phyloP scores from a whole-genome alignment of 2,329 filamentous ascomycete species.

The Claviceps humidiphila region DNA sequence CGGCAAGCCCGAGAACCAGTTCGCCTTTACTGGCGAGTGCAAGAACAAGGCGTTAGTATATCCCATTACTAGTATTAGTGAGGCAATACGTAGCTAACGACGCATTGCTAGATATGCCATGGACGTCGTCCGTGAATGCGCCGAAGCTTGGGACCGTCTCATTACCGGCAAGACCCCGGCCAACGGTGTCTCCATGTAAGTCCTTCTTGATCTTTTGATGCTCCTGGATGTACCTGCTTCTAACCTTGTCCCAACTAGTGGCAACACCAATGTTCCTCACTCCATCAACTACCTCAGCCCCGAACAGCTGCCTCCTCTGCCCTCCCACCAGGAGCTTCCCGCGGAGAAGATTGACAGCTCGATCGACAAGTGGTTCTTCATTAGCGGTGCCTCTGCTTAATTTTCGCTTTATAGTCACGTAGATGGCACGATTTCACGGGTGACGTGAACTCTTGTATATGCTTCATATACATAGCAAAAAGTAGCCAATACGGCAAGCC shows the following conservation, averaged over 20 bases:
- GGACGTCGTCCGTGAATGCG: constrained; percentile 90
- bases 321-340: constrained; percentile 62
- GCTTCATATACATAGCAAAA: background rate
- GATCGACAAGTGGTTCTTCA: constrained; percentile 99
- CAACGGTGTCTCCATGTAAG: constrained; percentile 72
- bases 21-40: constrained; percentile 99
- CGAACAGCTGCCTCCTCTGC: constrained; percentile 62
- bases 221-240: background rate
- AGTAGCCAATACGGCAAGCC: constrained; percentile 2
- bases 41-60: constrained; percentile 82
- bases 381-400: constrained; percentile 86
- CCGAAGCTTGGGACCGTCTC: constrained; percentile 93
- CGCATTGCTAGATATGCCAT: constrained; percentile 60
- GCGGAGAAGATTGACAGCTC: constrained; percentile 86
- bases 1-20: constrained; percentile 99
- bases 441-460: constrained; percentile 2
- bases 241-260: constrained; percentile 36
- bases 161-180: constrained; percentile 77
- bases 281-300: constrained; percentile 60
- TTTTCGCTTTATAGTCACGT: constrained; percentile 18
- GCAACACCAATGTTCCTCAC: constrained; percentile 65
- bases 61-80: background rate
- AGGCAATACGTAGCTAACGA: constrained; percentile 1
- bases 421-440: background rate
- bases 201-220: background rate